Base-by-base conservation (phyloP, 306 rosid genomes). In the Psophocarpus tetragonolobus region DNA sequence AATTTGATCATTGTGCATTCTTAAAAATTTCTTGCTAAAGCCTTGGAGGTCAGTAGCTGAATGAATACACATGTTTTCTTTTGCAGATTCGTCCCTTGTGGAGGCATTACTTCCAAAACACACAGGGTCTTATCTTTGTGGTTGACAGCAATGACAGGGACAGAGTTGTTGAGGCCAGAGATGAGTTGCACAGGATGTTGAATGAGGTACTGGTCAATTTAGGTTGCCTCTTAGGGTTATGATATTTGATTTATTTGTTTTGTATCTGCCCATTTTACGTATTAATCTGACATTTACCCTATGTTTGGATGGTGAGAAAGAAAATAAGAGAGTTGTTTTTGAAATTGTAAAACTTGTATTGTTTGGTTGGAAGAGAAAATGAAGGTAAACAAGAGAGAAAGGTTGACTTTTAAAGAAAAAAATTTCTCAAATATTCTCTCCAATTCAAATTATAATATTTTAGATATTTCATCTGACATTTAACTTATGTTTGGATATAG, bases 61-160 rank as follows among this genome's bases (percentile, higher is more conserved):
- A 36, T 36, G n/a, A n/a, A n/a, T n/a, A n/a, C 18, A 42, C 35
- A 39, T 58, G 68, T 75, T 84, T 79, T 58, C 48, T 73, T 74
- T 77, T 86, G 77, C 92, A 95, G 99, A 95, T 95, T 80, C 99
- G 99, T 63, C 99, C 99, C 56, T 68, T 95, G 92, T 95, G 99
- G 99, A 95, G 99, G 99, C 99, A 95, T 84, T 95, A 95, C 85
- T 95, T 95, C 87, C 99, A 95, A 83, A 95, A 95, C 91, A 95
- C 99, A 6, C 99, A 95, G 80, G 99, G 99, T 88, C 97, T 95
- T 83, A 95, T 95, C 10, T 95, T 95, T 67, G 99, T 95, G 68
- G 99, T 95, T 60, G 99, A 95, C 87, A 95, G 99, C 90, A 95
- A 95, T 81, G 99, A 95, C 83, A 90, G 99, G 90, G 99, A 95